Base-by-base conservation (phyloP, 805 yeast genomes). In the Saccharomyces paradoxus region DNA sequence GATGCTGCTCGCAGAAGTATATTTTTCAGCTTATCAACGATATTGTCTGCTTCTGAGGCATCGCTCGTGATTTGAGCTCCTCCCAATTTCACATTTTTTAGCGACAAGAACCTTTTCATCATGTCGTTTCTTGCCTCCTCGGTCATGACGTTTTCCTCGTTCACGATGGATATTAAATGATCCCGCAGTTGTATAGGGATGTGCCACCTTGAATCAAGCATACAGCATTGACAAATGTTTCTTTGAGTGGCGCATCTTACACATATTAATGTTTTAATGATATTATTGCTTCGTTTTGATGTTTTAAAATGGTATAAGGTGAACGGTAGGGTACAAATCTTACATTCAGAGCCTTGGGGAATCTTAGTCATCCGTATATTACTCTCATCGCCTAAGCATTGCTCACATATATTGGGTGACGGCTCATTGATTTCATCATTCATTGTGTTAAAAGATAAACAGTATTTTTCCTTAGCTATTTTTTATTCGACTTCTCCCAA, bases 171-270 rank as follows among this genome's bases (percentile, higher is more conserved):
- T 62, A 90, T 68, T 3, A 96, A 87, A 1, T 89, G 83, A 63
- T 91, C 97, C 59, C 97, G 75, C 6, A 89, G 71, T 10, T 83
- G 81, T 17, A 89, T 67, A 0, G 96, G 89, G n/a, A 94, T 81
- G 3, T 90, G 88, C 72, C 83, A 87, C 29, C 84, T 81, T 46
- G 91, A 72, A 71, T 92, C 98, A 32, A 86, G 68, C 81, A 89
- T 79, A 68, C 99, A 92, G 26, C 83, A 73, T 68, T 94, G 98
- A 66, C 99, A 92, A 62, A 95, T 86, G 70, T 88, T 86, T 56
- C 85, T 78, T 48, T 84, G 81, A 46, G 83, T 74, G 0, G 97
- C 83, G 73, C 99, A 92, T 0, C 91, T 82, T 37, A 73, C 66
- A 71, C 99, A 92, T 21, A 92, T 81, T 1, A 81, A 69, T 2